Evolutionary conservation across 2,329 filamentous ascomycete genomes (phyloP).

Genomic region (Ambrosiella cleistominuta): DNA sequence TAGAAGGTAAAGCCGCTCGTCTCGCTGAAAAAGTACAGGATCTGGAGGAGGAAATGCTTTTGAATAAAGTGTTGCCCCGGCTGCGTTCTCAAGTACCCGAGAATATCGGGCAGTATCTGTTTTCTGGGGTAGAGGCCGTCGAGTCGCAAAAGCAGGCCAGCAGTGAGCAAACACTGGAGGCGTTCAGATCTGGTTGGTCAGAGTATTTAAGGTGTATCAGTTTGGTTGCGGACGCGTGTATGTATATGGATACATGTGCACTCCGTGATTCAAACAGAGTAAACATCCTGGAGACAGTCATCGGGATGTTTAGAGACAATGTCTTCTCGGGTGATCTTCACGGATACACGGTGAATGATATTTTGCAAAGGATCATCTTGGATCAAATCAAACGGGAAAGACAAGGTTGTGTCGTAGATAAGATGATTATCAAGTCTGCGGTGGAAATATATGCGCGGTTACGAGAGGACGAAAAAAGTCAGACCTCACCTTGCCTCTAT

Average conservation of each 20-base stretch:
- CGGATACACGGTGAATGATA: slow-evolving; percentile 39
- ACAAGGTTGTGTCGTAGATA: neutral
- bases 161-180: slow-evolving; percentile 50
- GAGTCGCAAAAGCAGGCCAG: slow-evolving; percentile 25
- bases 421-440: slow-evolving; percentile 19
- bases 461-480: neutral
- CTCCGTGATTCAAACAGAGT: slow-evolving; percentile 51
- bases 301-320: slow-evolving; percentile 75
- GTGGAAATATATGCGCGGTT: neutral
- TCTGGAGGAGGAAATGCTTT: slow-evolving; percentile 46
- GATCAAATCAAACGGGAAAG: slow-evolving; percentile 56
- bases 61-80: neutral
- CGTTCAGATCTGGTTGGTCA: slow-evolving; percentile 63
- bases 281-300: slow-evolving; percentile 68
- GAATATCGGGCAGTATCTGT: neutral
- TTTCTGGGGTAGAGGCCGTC: neutral
- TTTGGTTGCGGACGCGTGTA: slow-evolving; percentile 90
- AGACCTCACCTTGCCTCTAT: neutral
- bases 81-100: neutral
- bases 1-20: slow-evolving; percentile 67
- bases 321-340: slow-evolving; percentile 44
- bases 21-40: slow-evolving; percentile 66
- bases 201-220: slow-evolving; percentile 87
- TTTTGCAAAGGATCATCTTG: slow-evolving; percentile 66
- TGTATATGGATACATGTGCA: slow-evolving; percentile 90